phyloP scores from a whole-genome alignment of 2,329 filamentous ascomycete genomes.

The Talaromyces atroroseus region DNA sequence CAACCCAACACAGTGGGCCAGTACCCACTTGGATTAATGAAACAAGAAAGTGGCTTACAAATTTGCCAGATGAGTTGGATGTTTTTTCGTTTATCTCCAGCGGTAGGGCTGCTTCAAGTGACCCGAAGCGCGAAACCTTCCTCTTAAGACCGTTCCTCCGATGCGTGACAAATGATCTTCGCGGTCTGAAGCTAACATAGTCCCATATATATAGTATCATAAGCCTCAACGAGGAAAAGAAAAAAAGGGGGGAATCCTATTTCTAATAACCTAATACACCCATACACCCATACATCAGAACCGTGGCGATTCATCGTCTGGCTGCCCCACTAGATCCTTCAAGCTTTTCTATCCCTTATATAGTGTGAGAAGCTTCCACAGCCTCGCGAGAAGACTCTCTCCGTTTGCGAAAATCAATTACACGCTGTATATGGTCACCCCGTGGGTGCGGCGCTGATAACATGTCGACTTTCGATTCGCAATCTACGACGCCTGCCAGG shows the following conservation, averaged over 20 bases:
- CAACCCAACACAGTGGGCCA: neutral
- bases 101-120: neutral
- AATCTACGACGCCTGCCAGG: conserved; percentile 9
- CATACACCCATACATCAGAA: no score
- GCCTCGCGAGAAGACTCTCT: neutral
- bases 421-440: neutral
- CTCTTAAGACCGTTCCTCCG: neutral
- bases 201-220: neutral
- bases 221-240: no score
- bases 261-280: no score
- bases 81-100: neutral
- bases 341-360: neutral
- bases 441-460: neutral
- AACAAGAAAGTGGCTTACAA: neutral
- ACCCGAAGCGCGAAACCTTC: neutral
- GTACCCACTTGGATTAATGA: neutral
- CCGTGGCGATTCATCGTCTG: no score
- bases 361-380: neutral
- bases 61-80: neutral
- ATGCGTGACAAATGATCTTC: neutral
- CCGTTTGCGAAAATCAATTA: neutral
- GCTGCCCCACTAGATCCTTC: no score
- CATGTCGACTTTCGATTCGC: conserved; percentile 9
- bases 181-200: neutral
- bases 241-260: no score